These are phyloP conservation scores for Sporobolus alterniflorus DNA, from an alignment of 202 grass and related monocot species.

Conservation along the genomic window DNA sequence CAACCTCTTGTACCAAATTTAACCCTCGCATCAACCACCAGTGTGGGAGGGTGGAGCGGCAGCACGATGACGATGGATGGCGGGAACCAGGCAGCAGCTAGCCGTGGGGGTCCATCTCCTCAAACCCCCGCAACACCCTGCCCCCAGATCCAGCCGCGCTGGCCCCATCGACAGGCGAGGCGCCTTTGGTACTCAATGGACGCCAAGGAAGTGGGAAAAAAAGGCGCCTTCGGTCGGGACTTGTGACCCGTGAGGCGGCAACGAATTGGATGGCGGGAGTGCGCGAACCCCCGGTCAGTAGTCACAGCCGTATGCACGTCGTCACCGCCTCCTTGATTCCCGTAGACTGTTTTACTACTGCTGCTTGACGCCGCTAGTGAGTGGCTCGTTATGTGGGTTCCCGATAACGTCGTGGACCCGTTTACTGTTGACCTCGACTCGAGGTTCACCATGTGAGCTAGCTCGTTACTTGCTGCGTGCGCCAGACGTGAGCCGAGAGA, in stretches of 20 bases:
- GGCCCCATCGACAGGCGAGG: slow-evolving; percentile 37
- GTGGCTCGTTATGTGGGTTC: neutral
- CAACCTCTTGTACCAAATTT: neutral
- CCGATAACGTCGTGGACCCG: neutral
- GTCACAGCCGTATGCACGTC: neutral
- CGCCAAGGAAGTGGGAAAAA: too few relatives aligned
- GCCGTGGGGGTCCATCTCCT: too few relatives aligned
- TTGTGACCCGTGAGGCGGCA: slow-evolving; percentile 29
- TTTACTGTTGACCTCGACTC: slow-evolving; percentile 16
- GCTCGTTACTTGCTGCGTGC: too few relatives aligned
- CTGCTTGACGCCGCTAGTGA: neutral
- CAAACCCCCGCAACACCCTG: too few relatives aligned
- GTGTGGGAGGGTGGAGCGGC: neutral
- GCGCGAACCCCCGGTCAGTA: too few relatives aligned
- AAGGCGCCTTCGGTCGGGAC: too few relatives aligned
- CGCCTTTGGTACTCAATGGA: too few relatives aligned
- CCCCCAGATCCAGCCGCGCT: slow-evolving; percentile 59
- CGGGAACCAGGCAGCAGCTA: neutral
- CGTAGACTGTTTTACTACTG: neutral
- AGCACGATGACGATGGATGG: neutral
- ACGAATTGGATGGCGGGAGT: slow-evolving; percentile 20
- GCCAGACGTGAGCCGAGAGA: too few relatives aligned
- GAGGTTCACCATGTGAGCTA: slow-evolving; percentile 1
- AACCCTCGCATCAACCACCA: neutral
- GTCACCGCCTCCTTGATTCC: slow-evolving; percentile 28